Evolutionary conservation across 2,329 filamentous ascomycete species (phyloP), one percentile per base, ranked within the genome.

Genomic region (Zelopaecilomyces penicillatus): DNA sequence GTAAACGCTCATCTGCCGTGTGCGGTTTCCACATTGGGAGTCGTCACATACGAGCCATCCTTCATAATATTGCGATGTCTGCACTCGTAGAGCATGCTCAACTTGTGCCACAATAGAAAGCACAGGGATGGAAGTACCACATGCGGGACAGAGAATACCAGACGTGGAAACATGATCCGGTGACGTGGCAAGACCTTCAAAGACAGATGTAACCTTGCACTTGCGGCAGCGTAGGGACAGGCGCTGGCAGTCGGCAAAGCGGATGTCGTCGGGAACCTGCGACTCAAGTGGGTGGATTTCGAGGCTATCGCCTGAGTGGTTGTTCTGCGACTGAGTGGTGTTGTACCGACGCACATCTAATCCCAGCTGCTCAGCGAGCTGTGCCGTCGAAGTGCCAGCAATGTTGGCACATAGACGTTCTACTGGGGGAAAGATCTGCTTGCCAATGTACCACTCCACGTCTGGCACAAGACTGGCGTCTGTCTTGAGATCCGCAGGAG

Each of bases 321-420:
- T 80, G 54, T 64, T 63, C 43, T 66, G 64, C 27, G 57, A 64
- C 52, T 65, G 63, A 46, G 63, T 61, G 2, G 65, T 64, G 50
- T 75, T 82, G 64, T 97, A 98, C 56, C 93, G 93, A 55, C 80
- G 80, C 28, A 87, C 82, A 63, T 98, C 93, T 28, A 98, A 81
- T 3, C 93, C 93, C 10, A 98, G 79, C 62, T 93, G 95, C 61
- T 96, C 90, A 2, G 93, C 93, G 7, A 98, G 76, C 52, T 90
- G 83, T 2, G 87, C 80, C 6, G 91, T 85, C 51, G 95, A 94
- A 2, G 93, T 98, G 47, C 93, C 93, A 10, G 80, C 80, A 57
- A 98, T 96, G 48, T 95, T 95, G 49, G 91, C 93, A 62, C 93
- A 98, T 26, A 98, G 82, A 75, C 93, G 87, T 69, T 98, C 93